A percentile compares a stretch with the other conserved stretches of the same genome.
phyloP scores from a whole-genome alignment of 257 asterid genomes.

The Primulina tabacum region DNA sequence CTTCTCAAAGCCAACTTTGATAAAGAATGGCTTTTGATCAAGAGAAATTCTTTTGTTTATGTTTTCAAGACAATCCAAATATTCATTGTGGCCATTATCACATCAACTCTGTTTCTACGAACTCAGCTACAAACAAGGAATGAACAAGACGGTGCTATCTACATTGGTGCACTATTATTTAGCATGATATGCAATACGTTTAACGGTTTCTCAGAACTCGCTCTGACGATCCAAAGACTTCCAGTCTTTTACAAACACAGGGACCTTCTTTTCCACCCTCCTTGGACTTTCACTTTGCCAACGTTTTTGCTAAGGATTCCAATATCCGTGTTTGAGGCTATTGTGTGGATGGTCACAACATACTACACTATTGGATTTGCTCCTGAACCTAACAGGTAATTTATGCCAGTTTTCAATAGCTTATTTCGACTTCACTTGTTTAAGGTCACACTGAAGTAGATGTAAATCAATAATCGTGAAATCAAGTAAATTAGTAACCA shows the following conservation, averaged over 20 bases:
- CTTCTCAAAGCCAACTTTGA: slow-evolving; percentile 58
- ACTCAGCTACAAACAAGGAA: slow-evolving; percentile 43
- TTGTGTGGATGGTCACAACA: slow-evolving; percentile 53
- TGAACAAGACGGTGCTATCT: slow-evolving; percentile 52
- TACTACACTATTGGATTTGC: slow-evolving; percentile 68
- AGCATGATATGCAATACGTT: slow-evolving; percentile 47
- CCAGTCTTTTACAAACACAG: slow-evolving; percentile 64
- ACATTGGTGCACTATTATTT: slow-evolving; percentile 53
- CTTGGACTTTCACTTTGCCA: slow-evolving; percentile 63
- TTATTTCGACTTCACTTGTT: not conserved
- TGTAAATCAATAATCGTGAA: too few species aligned
- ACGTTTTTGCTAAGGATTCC: slow-evolving; percentile 49
- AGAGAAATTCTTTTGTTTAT: slow-evolving; percentile 58
- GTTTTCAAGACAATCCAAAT: slow-evolving; percentile 63
- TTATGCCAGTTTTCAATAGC: not conserved
- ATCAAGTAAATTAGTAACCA: too few species aligned
- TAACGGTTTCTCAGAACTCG: slow-evolving; percentile 57
- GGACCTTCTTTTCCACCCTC: slow-evolving; percentile 62
- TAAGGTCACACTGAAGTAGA: too few species aligned
- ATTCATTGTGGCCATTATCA: slow-evolving; percentile 52
- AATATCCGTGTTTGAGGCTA: slow-evolving; percentile 48
- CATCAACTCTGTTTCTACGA: slow-evolving; percentile 51
- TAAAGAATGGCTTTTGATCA: slow-evolving; percentile 71
- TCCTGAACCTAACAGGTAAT: slow-evolving; percentile 55
- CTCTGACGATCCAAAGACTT: slow-evolving; percentile 54